Conservation (phyloP, 2,329 filamentous ascomycete species). For the Trichophyton equinum region DNA sequence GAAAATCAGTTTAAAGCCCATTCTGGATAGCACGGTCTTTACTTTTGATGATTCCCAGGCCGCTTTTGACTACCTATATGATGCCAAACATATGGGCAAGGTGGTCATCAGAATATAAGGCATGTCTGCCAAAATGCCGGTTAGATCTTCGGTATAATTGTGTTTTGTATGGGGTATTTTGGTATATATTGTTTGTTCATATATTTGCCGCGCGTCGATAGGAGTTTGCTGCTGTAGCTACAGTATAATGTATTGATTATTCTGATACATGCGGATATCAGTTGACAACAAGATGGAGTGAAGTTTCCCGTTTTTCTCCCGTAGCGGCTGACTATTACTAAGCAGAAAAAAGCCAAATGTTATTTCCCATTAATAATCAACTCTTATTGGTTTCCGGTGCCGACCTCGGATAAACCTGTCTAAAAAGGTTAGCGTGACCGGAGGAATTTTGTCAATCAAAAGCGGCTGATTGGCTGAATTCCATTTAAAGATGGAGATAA, state of each 20-base stretch:
- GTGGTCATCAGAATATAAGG: conserved; percentile 34
- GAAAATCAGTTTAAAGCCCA: conserved; percentile 20
- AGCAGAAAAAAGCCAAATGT: neutral
- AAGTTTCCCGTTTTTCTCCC: too few relatives aligned
- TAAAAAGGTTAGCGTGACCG: neutral
- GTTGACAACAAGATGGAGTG: too few relatives aligned
- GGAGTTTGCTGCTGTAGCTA: neutral
- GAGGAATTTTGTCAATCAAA: neutral
- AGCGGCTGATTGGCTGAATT: neutral
- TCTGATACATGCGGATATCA: neutral
- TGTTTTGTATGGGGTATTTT: neutral
- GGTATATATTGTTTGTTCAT: neutral
- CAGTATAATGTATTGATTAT: neutral
- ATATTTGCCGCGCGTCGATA: neutral
- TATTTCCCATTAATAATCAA: neutral
- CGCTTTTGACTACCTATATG: conserved; percentile 42
- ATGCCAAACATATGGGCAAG: conserved; percentile 45
- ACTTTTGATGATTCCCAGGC: conserved; percentile 39
- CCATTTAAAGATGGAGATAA: neutral
- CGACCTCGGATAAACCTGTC: neutral
- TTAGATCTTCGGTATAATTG: neutral
- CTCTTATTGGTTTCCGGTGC: neutral
- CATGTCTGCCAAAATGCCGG: neutral
- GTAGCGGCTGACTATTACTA: too few relatives aligned
- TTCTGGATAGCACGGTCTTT: conserved; percentile 44